These are phyloP conservation scores for Oenanthe sinensis DNA, from an alignment of 129 eudicot genomes.

Conservation along the genomic window DNA sequence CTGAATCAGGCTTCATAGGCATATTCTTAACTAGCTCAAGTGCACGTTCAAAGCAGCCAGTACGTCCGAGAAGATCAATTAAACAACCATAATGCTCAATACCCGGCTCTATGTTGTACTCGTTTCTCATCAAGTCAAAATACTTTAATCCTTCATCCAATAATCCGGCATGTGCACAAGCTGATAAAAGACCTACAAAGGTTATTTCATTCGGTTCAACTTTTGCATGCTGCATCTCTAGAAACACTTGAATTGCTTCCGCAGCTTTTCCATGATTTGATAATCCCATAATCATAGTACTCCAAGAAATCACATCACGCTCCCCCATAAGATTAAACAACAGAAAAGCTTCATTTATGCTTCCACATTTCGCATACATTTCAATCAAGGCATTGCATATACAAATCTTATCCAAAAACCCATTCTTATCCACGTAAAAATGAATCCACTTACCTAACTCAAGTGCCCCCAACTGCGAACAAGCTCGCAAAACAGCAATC, in stretches of 20 bases:
- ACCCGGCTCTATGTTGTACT: constrained; percentile 38
- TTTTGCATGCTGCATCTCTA: constrained; percentile 34
- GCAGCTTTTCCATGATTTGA: constrained; percentile 49
- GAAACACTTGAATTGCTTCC: constrained; percentile 41
- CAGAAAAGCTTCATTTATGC: constrained; percentile 36
- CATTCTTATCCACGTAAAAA: constrained; percentile 44
- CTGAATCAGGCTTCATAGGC: constrained; percentile 53
- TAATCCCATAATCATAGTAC: constrained; percentile 44
- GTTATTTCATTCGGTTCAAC: constrained; percentile 57
- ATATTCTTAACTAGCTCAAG: constrained; percentile 35
- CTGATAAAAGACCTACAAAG: constrained; percentile 56
- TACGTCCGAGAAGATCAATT: constrained; percentile 55
- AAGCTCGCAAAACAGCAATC: constrained; percentile 48
- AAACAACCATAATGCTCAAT: constrained; percentile 57
- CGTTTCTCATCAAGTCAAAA: constrained; percentile 41
- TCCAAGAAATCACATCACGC: constrained; percentile 56
- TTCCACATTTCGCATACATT: constrained; percentile 62
- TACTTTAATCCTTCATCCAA: constrained; percentile 38
- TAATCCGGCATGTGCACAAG: constrained; percentile 55
- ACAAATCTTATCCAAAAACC: constrained; percentile 34
- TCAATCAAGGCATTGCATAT: constrained; percentile 56
- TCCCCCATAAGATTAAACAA: constrained; percentile 29
- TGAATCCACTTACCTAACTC: constrained; percentile 63
- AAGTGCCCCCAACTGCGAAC: constrained; percentile 58
- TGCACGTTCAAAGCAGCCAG: constrained; percentile 39